A percentile compares a stretch with the other conserved stretches of the same genome.
Conservation (phyloP, 1,139 yeast species). For the Pichia sp. region DNA sequence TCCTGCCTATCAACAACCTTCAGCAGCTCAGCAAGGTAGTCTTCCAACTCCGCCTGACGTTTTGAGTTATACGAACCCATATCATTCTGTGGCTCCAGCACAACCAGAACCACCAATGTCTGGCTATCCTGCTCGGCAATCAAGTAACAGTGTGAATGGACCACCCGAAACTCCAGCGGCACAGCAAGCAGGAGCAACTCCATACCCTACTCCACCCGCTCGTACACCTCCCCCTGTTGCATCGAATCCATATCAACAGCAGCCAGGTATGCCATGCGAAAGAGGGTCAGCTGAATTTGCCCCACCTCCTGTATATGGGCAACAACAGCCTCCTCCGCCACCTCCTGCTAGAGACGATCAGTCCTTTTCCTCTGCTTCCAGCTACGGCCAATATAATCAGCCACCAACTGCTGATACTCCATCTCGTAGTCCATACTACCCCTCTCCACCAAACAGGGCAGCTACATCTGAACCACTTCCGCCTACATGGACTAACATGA, state of each 20-base stretch:
- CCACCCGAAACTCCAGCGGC: not conserved
- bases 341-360: not conserved
- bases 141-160: not conserved
- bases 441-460: slow-evolving; percentile 2
- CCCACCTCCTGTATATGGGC: not conserved
- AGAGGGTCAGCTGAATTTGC: not conserved
- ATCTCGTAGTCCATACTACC: not conserved
- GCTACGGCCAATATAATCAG: not conserved
- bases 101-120: not conserved
- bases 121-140: not conserved
- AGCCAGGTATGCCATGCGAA: not conserved
- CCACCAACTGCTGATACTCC: not conserved
- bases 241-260: not conserved
- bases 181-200: not conserved
- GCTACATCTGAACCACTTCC: not conserved
- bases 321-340: not conserved
- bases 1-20: not conserved
- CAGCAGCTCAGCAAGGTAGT: slow-evolving; percentile 2
- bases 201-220: not conserved
- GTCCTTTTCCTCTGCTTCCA: not conserved
- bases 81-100: slow-evolving; percentile 5
- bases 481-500: not conserved
- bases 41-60: slow-evolving; percentile 4
- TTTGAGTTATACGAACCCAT: slow-evolving; percentile 4
- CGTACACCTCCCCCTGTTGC: slow-evolving; percentile 1